Evolutionary conservation across 768 basidiomycete genomes (phyloP), one percentile per base, ranked within the genome.

Genomic region (Bullera alba): DNA sequence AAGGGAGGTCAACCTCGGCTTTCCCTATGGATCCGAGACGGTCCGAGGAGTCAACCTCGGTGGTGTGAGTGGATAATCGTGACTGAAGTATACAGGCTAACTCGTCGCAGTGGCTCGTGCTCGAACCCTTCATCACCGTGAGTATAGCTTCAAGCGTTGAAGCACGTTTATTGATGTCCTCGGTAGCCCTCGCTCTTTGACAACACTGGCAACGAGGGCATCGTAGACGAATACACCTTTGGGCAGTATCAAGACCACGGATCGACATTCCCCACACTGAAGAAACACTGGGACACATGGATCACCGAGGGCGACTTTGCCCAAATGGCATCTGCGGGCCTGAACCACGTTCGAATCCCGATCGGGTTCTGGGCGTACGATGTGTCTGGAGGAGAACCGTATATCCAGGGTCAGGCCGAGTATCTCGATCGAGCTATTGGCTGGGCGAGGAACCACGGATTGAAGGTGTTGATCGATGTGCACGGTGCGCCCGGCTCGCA

Each of bases 201-300:
- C 7, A 42, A 41, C 12, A 64, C 63, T 25, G 57, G 59, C 21
- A 70, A 72, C 56, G 53, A 49, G 15, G 61, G 50, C 21, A 70
- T 72, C 32, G 58, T 72, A 23, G 70, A 72, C 51, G 69, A 72
- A 51, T 72, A 58, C 46, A 72, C 70, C 0, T 70, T 70, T 51
- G 51, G 59, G 36, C 57, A 61, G 37, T 65, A 65, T 35, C 70
- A 72, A 36, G 63, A 68, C 46, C 36, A 52, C 23, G 45, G 58
- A 21, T 47, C 41, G 7, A 61, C 62, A 6, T 27, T 42, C 16
- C 39, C 50, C 5, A 66, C 58, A 0, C 32, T 68, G 16, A 43
- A 55, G 25, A 42, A 56, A 12, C 66, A 68, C 29, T 68, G 66
- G 66, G 58, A 60, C 23, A 58, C 66, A 16, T 68, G 54, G 34